Conservation (phyloP, 257 asterid species). For the Salvia hispanica region DNA sequence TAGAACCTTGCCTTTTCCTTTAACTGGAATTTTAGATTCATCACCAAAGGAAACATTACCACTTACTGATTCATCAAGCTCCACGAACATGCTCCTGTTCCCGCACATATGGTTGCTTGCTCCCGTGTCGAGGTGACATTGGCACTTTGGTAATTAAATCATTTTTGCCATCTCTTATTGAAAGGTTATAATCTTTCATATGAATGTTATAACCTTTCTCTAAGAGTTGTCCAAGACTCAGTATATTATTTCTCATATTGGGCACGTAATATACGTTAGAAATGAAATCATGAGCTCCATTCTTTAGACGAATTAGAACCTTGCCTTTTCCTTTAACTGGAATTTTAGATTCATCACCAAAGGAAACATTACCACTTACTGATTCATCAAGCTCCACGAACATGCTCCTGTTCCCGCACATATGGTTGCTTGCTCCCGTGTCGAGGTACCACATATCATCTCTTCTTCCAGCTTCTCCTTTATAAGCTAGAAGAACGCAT, state of each 20-base stretch:
- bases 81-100: no score
- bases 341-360: conserved; percentile 13
- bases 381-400: conserved; percentile 14
- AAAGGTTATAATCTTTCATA: no score
- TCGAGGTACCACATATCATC: conserved; percentile 2
- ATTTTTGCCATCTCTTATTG: neutral
- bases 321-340: conserved; percentile 9
- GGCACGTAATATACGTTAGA: no score
- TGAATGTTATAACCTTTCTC: no score
- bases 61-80: no score
- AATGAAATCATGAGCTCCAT: no score
- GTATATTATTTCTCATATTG: no score
- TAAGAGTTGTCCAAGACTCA: no score
- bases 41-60: neutral
- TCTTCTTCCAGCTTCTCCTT: neutral
- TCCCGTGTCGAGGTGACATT: neutral
- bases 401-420: conserved; percentile 10
- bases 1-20: no score
- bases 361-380: neutral
- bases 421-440: conserved; percentile 5
- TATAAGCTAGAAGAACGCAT: neutral
- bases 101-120: neutral
- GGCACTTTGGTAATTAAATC: neutral
- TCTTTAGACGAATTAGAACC: neutral
- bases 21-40: no score